Base-by-base conservation (phyloP, 352 stramenopile genomes). In the Elongisporangium anandrum region DNA sequence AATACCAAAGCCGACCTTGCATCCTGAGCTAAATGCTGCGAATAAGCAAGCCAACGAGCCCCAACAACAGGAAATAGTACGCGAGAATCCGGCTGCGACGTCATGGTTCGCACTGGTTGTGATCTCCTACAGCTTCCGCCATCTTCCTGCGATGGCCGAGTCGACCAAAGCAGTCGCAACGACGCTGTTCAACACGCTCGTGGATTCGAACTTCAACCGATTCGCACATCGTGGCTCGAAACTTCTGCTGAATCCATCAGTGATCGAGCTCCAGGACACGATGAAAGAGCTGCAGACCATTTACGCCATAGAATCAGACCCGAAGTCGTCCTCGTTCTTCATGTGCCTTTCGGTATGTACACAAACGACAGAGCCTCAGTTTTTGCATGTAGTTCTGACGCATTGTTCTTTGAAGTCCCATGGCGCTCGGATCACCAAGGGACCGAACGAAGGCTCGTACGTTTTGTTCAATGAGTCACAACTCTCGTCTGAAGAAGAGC, bases 201-300 rank as follows among this genome's bases (percentile, higher is more conserved):
- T 86, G 7, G 73, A 81, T 29, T 50, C 66, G 20, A 70, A 72
- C 38, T 90, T 84, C 55, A 79, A 69, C 50, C 66, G 64, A 0
- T 93, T 87, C 38, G 72, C 69, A 3, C 58, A 53, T 9, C 71
- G 75, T 59, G 79, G 79, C 0, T 88, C 72, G 10, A 77, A 81
- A 52, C 48, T 94, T 29, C 61, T 94, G 8, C 39, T 94, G 21
- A 94, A 94, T 60, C 85, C 85, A n/a, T 92, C 85, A 2, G 65
- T 91, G 7, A 86, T 94, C 59, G 80, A 94, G 45, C 92, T 94
- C 24, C 80, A 90, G 61, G 77, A 88, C 50, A 80, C 77, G 9
- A 83, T 90, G 73, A 77, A 77, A 49, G 85, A 94, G 17, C 52
- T 94, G 1, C 65, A 70, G 15, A 49, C 55, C 13, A 64, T 88